These are phyloP conservation scores for Ustilago trichophora DNA, from an alignment of 1,284 basidiomycete genomes.

Conservation along the genomic window DNA sequence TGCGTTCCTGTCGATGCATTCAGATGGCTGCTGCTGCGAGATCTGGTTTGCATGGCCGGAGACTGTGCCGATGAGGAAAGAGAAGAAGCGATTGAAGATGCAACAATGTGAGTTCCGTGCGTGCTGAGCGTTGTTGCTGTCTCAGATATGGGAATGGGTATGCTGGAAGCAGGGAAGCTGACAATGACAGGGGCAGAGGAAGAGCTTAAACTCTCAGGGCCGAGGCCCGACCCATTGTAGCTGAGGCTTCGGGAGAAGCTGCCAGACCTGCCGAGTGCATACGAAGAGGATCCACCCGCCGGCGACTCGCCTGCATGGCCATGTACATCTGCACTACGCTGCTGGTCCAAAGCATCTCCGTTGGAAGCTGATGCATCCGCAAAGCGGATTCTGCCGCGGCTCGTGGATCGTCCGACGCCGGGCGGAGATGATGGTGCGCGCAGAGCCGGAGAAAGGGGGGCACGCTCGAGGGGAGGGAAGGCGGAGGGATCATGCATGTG, in stretches of 20 bases:
- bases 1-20: slow-evolving; percentile 2
- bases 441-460: slow-evolving; percentile 27
- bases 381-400: slow-evolving; percentile 37
- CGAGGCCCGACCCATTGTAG: no score
- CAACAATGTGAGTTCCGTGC: slow-evolving; percentile 9
- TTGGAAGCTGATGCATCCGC: no score
- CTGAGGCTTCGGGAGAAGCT: slow-evolving; percentile 51
- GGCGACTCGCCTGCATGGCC: no score
- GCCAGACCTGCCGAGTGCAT: slow-evolving; percentile 27
- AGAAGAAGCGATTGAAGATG: slow-evolving; percentile 4
- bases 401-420: slow-evolving; percentile 12
- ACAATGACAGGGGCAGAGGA: slow-evolving; percentile 33
- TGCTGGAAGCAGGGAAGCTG: slow-evolving; percentile 36
- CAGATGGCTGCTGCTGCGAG: slow-evolving; percentile 16
- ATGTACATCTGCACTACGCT: no score
- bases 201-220: slow-evolving; percentile 40
- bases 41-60: slow-evolving; percentile 13
- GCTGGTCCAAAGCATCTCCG: no score
- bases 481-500: slow-evolving; percentile 35
- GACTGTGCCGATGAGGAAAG: no score
- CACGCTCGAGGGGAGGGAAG: slow-evolving; percentile 40
- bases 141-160: slow-evolving; percentile 11
- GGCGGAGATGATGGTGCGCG: slow-evolving; percentile 23
- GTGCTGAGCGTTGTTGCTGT: not conserved
- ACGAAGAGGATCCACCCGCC: slow-evolving; percentile 16